A percentile compares a stretch with the other conserved stretches of the same genome.
These are phyloP conservation scores for Trichosporon coremiiforme DNA, from an alignment of 1,284 basidiomycete species.

Conservation along the genomic window DNA sequence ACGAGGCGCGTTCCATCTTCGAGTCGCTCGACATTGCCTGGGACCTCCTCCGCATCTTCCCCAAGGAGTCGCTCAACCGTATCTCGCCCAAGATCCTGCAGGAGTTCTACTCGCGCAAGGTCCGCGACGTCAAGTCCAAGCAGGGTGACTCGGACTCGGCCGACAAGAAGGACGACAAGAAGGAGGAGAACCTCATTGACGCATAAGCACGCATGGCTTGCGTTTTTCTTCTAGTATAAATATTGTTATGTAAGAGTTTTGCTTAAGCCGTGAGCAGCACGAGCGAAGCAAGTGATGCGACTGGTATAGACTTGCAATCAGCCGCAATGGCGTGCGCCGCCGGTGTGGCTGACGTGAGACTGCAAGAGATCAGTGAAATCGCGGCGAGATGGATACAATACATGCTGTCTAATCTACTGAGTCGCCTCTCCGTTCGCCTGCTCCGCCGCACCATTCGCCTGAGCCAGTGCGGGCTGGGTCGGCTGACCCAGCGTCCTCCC, in stretches of 20 bases:
- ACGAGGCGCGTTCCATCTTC: constrained; percentile 95
- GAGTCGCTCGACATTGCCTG: constrained; percentile 97
- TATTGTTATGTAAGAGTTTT: constrained; percentile 14
- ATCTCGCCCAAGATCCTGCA: constrained; percentile 69
- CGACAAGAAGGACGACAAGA: constrained; percentile 21
- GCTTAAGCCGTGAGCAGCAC: not conserved
- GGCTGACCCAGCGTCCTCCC: constrained; percentile 27
- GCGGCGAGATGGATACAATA: not conserved
- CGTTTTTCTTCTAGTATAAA: constrained; percentile 5
- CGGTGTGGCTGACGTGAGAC: too few species aligned
- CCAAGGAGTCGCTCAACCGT: constrained; percentile 96
- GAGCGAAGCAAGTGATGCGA: not conserved
- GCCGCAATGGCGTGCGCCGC: too few species aligned
- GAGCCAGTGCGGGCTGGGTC: not conserved
- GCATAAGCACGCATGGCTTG: not conserved
- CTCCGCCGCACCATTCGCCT: not conserved
- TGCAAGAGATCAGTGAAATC: too few species aligned
- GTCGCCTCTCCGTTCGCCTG: not conserved
- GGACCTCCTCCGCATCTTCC: constrained; percentile 96
- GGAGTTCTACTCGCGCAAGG: constrained; percentile 37
- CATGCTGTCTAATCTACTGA: constrained; percentile 6
- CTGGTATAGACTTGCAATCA: too few species aligned
- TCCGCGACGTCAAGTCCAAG: constrained; percentile 27
- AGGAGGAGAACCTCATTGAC: constrained; percentile 33
- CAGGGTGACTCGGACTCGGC: not conserved